Conservation (phyloP, 352 stramenopile species). For the Globisporangium takayamanum region DNA sequence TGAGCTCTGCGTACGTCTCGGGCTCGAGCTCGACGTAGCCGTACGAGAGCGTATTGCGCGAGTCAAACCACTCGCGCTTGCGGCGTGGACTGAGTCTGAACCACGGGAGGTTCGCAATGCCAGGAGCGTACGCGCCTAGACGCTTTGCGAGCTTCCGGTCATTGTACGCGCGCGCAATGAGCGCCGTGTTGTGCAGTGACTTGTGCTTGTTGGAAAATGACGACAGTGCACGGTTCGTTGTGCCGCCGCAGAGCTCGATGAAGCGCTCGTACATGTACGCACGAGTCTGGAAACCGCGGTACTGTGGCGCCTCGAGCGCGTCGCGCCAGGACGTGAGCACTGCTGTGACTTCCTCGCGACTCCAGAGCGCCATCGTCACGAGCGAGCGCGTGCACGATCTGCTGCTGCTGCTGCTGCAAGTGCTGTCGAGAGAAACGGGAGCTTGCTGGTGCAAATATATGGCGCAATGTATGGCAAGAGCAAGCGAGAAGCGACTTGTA, state of each 20-base stretch:
- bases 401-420: background rate
- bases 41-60: background rate
- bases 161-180: conserved; percentile 5
- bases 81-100: background rate
- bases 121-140: background rate
- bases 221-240: background rate
- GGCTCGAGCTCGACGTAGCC: background rate
- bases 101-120: background rate
- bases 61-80: background rate
- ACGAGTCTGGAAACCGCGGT: background rate
- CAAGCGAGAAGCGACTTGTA: too few species aligned
- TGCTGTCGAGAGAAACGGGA: too few species aligned
- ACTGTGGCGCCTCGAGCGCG: conserved; percentile 1
- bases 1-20: background rate
- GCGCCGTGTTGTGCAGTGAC: conserved; percentile 1
- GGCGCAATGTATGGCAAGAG: too few species aligned
- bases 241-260: conserved; percentile 1
- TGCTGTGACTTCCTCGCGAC: background rate
- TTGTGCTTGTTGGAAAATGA: conserved; percentile 2
- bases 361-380: conserved; percentile 2
- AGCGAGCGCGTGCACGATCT: background rate
- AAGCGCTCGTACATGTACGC: conserved; percentile 8
- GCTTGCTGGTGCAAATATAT: too few species aligned
- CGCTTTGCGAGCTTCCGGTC: background rate
- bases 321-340: conserved; percentile 8